These are phyloP conservation scores for Polyporus tsugae DNA, from an alignment of 1,284 basidiomycete genomes.

Conservation along the genomic window DNA sequence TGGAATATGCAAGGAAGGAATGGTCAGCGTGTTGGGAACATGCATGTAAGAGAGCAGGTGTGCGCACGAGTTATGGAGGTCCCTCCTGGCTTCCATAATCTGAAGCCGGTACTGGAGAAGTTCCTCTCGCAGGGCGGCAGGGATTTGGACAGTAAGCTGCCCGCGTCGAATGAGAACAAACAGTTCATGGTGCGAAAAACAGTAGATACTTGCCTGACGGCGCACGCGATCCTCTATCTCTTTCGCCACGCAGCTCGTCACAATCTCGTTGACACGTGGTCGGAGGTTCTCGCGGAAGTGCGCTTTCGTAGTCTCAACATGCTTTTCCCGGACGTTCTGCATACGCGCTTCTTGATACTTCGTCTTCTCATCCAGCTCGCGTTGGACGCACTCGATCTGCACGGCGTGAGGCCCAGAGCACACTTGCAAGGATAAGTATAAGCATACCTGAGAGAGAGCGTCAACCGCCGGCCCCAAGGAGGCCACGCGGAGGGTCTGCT, in stretches of 20 bases:
- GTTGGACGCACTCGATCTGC: slow-evolving; percentile 49
- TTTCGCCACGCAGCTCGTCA: slow-evolving; percentile 48
- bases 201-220: slow-evolving; percentile 32
- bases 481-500: slow-evolving; percentile 53
- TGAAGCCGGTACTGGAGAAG: slow-evolving; percentile 43
- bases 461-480: slow-evolving; percentile 53
- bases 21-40: background rate
- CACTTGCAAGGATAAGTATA: background rate
- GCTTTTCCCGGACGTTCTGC: too few species aligned
- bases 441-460: slow-evolving; percentile 50
- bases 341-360: too few species aligned
- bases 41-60: slow-evolving; percentile 1
- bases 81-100: slow-evolving; percentile 48
- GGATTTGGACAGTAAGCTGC: slow-evolving; percentile 54
- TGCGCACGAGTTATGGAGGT: slow-evolving; percentile 58
- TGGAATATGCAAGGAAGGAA: background rate
- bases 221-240: slow-evolving; percentile 48
- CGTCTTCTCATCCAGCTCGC: slow-evolving; percentile 46
- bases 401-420: background rate
- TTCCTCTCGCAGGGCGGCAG: slow-evolving; percentile 52
- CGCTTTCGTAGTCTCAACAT: too few species aligned
- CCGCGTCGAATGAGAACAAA: background rate
- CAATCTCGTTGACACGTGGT: slow-evolving; percentile 42
- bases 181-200: background rate
- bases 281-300: slow-evolving; percentile 45